Base-by-base conservation (phyloP, 768 basidiomycete genomes). In the Boletus fagicola region DNA sequence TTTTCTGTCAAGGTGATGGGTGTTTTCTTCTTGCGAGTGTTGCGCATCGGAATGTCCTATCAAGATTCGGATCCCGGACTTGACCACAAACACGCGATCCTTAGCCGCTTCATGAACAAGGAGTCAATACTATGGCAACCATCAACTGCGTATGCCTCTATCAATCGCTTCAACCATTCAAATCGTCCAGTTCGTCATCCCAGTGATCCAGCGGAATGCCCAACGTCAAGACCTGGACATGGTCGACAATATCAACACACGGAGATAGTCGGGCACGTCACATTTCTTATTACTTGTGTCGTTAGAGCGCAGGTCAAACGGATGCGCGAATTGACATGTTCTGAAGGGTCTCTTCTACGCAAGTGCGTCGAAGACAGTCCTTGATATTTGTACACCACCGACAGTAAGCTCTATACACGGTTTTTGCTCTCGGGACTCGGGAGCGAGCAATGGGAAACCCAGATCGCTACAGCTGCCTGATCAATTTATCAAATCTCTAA, bases 21-120 rank as follows among this genome's bases (percentile, higher is more conserved):
- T 16, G 57, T 60, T 59, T 82, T 83, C 61, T 75, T 76, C 66
- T 75, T 82, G 55, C 70, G 73, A 31, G 63, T 56, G 66, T 72
- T 80, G 35, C 74, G 71, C 82, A 82, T 81, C 35, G 9, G 38
- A 51, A n/a, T 9, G 24, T 26, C 16, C 35, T 8, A n/a, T 48
- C 30, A 18, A 39, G 49, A 35, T 5, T 33, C 4, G 12, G 12
- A n/a, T n/a, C n/a, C n/a, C n/a, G n/a, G n/a, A 20, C 13, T 20
- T 15, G 7, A 13, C n/a, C 15, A 31, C 10, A 39, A 18, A 9
- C 8, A 31, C 11, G 2, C 31, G 11, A 6, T n/a, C 2, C 10
- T 9, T 18, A n/a, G n/a, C n/a, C 18, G 9, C 9, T 31, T 10
- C 31, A 12, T 11, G 13, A 33, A 33, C 15, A 38, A 38, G 36